Evolutionary conservation across 2,329 filamentous ascomycete species (phyloP).

Genomic region (Sporothrix pseudoabietina): DNA sequence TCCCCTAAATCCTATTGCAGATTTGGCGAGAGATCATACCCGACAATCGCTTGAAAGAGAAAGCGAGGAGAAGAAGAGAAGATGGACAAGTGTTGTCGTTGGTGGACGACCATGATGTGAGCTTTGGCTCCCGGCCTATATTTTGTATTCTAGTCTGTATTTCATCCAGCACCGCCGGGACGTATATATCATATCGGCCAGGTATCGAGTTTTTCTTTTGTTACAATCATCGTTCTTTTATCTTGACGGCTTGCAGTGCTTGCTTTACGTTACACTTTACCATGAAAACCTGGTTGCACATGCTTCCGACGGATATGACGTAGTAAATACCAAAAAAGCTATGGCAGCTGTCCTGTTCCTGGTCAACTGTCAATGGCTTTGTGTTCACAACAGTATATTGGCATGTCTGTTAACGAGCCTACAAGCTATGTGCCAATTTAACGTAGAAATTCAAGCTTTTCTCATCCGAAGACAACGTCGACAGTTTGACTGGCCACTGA

Average conservation of each 20-base stretch:
- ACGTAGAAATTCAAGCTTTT: background rate
- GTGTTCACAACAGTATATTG: background rate
- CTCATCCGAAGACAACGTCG: background rate
- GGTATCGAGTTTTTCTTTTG: background rate
- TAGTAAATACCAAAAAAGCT: background rate
- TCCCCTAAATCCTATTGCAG: background rate
- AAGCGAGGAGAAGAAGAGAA: background rate
- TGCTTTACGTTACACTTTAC: background rate
- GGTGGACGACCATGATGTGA: background rate
- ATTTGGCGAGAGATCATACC: background rate
- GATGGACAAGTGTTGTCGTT: background rate
- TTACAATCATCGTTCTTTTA: background rate
- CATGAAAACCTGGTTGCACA: background rate
- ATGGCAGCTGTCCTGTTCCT: background rate
- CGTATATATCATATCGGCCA: conserved; percentile 23
- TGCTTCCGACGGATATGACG: background rate
- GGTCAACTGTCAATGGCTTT: background rate
- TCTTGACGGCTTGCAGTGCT: background rate
- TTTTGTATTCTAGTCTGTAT: conserved; percentile 29
- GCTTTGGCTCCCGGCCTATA: conserved; percentile 1
- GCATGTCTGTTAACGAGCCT: too few relatives aligned
- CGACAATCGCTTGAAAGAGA: background rate
- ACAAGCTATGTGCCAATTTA: too few relatives aligned
- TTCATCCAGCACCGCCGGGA: conserved; percentile 16
- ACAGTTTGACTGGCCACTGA: background rate